Evolutionary conservation across 163 green algal genomes (phyloP), one percentile per base, ranked within the genome.

Genomic region (Scenedesmus sp.): DNA sequence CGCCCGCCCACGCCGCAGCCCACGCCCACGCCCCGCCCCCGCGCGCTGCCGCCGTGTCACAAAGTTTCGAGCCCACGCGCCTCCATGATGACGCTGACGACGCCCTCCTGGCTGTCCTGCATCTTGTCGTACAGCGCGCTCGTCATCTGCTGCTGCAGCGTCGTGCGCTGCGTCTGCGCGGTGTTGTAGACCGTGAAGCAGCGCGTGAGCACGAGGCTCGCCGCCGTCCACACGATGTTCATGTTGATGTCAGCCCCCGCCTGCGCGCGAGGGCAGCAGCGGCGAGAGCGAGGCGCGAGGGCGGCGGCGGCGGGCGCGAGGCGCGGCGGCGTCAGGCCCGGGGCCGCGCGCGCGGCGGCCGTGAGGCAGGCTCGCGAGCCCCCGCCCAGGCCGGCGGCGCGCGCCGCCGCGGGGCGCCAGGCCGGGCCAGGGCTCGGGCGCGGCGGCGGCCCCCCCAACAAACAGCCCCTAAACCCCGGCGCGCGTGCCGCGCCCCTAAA

Each of bases 51-150:
- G 18, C 48, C 48, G 18, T 57, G 48, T 14, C n/a, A 9, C 15
- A 14, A 26, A 18, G 20, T 18, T 64, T 11, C n/a, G n/a, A n/a
- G n/a, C n/a, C 24, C 7, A 31, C 60, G 5, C 48, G 65, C 62
- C 60, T 77, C 63, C 42, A 77, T 77, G 44, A 82, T 77, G 28
- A 64, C 64, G 24, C 24, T 50, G 34, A 87, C 39, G n/a, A 89
- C 90, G 9, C 80, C 84, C 53, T 89, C 81, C 74, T 92, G 85
- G 1, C 79, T 78, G 36, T 84, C 88, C 33, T 84, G 77, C 34
- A 80, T 87, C 18, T 86, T 86, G 51, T 94, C 86, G 62, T 90
- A 93, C 69, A 94, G 81, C 57, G 78, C 28, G 57, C 84, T 57
- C 24, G 76, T 85, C 34, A 90, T 87, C 60, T 84, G 65, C 71